These are phyloP conservation scores for Rhodotorula sp. DNA, from an alignment of 1,284 basidiomycete species.

Conservation along the genomic window DNA sequence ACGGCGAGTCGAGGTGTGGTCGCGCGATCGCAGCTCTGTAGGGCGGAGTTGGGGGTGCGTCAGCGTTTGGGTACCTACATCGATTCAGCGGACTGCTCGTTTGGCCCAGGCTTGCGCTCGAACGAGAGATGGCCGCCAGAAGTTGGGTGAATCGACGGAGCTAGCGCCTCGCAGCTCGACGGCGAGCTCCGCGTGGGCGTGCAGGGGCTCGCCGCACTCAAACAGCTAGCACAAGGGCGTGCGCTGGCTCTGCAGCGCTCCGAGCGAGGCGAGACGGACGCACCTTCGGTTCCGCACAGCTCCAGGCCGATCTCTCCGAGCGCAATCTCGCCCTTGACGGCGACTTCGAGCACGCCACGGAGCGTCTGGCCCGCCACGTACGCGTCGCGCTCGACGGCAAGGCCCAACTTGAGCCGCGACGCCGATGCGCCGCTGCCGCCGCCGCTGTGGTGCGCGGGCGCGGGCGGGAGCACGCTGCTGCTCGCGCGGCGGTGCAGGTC, in stretches of 20 bases:
- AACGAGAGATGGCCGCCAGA: too few species aligned
- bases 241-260: background rate
- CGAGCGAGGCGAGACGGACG: background rate
- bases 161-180: too few species aligned
- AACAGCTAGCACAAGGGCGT: too few species aligned
- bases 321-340: conserved; percentile 28
- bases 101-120: too few species aligned
- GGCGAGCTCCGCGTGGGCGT: too few species aligned
- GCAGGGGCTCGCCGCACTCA: too few species aligned
- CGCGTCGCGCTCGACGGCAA: conserved; percentile 5
- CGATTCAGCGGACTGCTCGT: too few species aligned
- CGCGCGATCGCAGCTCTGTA: conserved; percentile 45
- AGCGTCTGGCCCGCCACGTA: conserved; percentile 39
- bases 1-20: conserved; percentile 45
- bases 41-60: background rate
- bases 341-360: conserved; percentile 38
- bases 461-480: background rate
- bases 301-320: conserved; percentile 43
- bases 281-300: conserved; percentile 34
- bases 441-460: conserved; percentile 1
- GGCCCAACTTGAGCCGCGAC: conserved; percentile 4
- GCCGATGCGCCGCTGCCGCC: background rate
- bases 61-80: background rate
- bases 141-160: too few species aligned
- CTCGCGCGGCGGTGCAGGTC: background rate